Conservation (phyloP, 352 stramenopile species). For the Pythium diclinum region DNA sequence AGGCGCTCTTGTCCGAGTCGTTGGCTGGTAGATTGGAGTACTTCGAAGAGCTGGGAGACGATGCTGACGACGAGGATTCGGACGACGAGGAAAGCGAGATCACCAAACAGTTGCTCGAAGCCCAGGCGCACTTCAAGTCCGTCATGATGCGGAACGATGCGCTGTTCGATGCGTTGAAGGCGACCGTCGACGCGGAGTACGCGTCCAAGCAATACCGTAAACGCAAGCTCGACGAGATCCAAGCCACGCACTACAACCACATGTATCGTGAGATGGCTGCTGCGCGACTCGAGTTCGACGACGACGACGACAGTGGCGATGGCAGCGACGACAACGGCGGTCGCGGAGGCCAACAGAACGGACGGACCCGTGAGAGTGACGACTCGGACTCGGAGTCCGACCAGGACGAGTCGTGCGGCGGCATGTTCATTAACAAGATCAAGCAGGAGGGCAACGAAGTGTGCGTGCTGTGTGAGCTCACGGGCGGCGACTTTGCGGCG, state of each 20-base stretch:
- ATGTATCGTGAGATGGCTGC: conserved; percentile 63
- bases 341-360: conserved; percentile 5
- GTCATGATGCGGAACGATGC: conserved; percentile 44
- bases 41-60: conserved; percentile 37
- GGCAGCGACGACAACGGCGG: conserved; percentile 31
- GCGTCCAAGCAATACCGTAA: conserved; percentile 46
- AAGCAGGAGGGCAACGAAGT: conserved; percentile 68
- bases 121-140: conserved; percentile 47
- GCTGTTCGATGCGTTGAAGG: conserved; percentile 35
- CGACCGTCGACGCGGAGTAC: conserved; percentile 45
- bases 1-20: conserved; percentile 41
- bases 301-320: conserved; percentile 37
- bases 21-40: conserved; percentile 34
- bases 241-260: conserved; percentile 55
- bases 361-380: conserved; percentile 21
- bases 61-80: conserved; percentile 43
- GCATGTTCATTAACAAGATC: conserved; percentile 75
- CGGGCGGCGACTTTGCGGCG: conserved; percentile 71
- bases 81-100: conserved; percentile 62
- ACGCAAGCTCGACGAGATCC: conserved; percentile 45
- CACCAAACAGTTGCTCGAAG: conserved; percentile 38
- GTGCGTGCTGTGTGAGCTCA: conserved; percentile 71
- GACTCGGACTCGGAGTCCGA: conserved; percentile 39
- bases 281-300: conserved; percentile 44
- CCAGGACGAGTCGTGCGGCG: conserved; percentile 60